Base-by-base conservation (phyloP, 2,329 filamentous ascomycete genomes). In the Botrytis elliptica region DNA sequence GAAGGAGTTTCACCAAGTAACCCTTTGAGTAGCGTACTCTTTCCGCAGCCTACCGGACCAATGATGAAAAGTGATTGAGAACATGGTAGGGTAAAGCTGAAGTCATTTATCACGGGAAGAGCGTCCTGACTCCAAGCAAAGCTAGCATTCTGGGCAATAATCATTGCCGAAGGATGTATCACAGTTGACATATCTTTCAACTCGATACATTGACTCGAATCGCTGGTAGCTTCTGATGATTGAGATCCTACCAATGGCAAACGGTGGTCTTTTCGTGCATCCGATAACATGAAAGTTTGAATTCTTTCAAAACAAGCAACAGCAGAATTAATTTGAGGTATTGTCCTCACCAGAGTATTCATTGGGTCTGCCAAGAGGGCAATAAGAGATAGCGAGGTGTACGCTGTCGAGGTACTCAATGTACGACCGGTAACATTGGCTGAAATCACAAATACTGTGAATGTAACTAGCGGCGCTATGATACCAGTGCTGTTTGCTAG, bases 301-400 rank as follows among this genome's bases (percentile, higher is more conserved):
- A 85, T 84, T 1, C 84, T 80, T n/a, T 79, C 79, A 67, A 85
- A 79, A 20, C 84, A 85, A 0, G 83, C 83, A 25, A 84, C 64
- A 0, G 81, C 82, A 14, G 83, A 80, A 40, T 81, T 82, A 36
- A 85, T 66, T 22, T 80, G 75, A 1, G 84, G 82, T 25, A 85
- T 79, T 0, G 78, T 77, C 73, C 83, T 80, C 44, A 86, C 82
- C 68, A 85, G 76, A 57, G 77, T 80, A 57, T 82, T 83, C 25
- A 86, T 79, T 1, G 84, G 84, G 12, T 79, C 77, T 2, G 82
- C 75, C 25, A 85, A 75, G 0, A 86, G 77, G 1, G 82, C 77
- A 22, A 85, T 82, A 22, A 84, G 81, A 0, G 84, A 84, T 1
- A 85, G 72, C 0, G 82, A 82, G 0, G 85, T 84, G 64, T 85